Conservation (phyloP, 495 filamentous ascomycete species). For the Lasiosphaeriaceae sp. region DNA sequence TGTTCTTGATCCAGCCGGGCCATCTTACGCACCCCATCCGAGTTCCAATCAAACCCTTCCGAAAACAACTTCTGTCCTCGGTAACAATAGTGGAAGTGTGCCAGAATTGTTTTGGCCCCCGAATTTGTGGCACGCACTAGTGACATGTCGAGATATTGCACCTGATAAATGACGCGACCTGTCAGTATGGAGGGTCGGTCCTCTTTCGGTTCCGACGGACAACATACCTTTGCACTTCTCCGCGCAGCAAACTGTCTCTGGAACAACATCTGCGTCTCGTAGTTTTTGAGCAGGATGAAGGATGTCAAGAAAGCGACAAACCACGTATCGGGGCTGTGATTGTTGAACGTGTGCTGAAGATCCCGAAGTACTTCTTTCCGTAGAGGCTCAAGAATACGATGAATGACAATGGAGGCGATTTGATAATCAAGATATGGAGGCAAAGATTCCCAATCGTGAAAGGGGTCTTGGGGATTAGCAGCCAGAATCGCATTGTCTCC, state of each 20-base stretch:
- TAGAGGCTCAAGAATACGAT: slow-evolving; percentile 31
- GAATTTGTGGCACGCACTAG: slow-evolving; percentile 39
- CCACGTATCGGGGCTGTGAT: slow-evolving; percentile 35
- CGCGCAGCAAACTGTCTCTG: slow-evolving; percentile 30
- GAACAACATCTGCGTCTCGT: slow-evolving; percentile 34
- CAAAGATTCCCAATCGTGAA: slow-evolving; percentile 28
- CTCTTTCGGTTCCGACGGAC: not conserved
- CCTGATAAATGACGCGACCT: slow-evolving; percentile 11
- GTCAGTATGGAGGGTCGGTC: not conserved
- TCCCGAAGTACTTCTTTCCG: slow-evolving; percentile 27
- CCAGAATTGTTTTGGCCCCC: slow-evolving; percentile 38
- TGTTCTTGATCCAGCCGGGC: slow-evolving; percentile 33
- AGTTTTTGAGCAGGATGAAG: slow-evolving; percentile 41
- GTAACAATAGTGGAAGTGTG: slow-evolving; percentile 41
- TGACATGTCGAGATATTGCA: slow-evolving; percentile 36
- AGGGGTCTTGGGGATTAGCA: slow-evolving; percentile 26
- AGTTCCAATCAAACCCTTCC: slow-evolving; percentile 30
- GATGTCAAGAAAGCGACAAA: slow-evolving; percentile 31
- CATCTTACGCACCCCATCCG: slow-evolving; percentile 28
- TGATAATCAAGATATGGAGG: slow-evolving; percentile 39
- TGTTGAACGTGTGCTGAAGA: slow-evolving; percentile 28
- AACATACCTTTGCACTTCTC: slow-evolving; percentile 20
- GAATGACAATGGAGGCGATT: slow-evolving; percentile 34
- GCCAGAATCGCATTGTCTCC: slow-evolving; percentile 22
- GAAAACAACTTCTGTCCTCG: slow-evolving; percentile 35